phyloP scores from a whole-genome alignment of 2,329 filamentous ascomycete species.

The Colletotrichum tabaci region DNA sequence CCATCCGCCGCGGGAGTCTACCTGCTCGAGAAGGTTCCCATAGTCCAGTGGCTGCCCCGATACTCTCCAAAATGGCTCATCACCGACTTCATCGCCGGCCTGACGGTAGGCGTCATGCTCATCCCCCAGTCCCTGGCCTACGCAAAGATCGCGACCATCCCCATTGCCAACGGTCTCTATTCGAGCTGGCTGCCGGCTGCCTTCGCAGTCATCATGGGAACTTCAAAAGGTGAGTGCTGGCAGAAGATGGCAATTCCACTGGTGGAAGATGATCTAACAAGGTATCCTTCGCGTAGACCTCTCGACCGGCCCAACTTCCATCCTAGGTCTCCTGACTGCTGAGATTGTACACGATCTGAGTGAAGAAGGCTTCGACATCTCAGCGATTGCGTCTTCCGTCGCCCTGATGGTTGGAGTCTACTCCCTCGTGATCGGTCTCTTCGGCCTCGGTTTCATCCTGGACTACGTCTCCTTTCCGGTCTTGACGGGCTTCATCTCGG shows the following conservation, averaged over 20 bases:
- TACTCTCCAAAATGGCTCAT: conserved; percentile 74
- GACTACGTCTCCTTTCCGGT: conserved; percentile 78
- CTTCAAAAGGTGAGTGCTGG: conserved; percentile 67
- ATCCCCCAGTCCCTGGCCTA: conserved; percentile 76
- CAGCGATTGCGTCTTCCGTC: conserved; percentile 71
- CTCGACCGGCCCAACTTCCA: conserved; percentile 75
- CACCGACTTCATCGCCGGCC: conserved; percentile 74
- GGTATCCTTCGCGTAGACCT: conserved; percentile 59
- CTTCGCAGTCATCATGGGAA: conserved; percentile 73
- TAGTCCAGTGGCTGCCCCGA: conserved; percentile 74
- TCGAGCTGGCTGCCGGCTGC: conserved; percentile 72
- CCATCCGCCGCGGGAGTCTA: conserved; percentile 71
- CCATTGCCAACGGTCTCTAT: conserved; percentile 72
- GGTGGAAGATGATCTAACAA: conserved; percentile 16
- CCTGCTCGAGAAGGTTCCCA: conserved; percentile 72
- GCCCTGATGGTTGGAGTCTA: conserved; percentile 76
- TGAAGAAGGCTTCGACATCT: conserved; percentile 56
- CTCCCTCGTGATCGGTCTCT: conserved; percentile 70
- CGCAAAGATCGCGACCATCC: conserved; percentile 74
- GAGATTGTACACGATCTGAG: conserved; percentile 70
- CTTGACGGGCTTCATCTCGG: conserved; percentile 76
- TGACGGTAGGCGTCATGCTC: conserved; percentile 72
- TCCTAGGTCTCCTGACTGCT: conserved; percentile 74
- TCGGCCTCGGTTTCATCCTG: conserved; percentile 76
- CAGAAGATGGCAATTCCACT: background rate